These are phyloP conservation scores for Xanthoconium separans DNA, from an alignment of 1,284 basidiomycete genomes.

Conservation along the genomic window DNA sequence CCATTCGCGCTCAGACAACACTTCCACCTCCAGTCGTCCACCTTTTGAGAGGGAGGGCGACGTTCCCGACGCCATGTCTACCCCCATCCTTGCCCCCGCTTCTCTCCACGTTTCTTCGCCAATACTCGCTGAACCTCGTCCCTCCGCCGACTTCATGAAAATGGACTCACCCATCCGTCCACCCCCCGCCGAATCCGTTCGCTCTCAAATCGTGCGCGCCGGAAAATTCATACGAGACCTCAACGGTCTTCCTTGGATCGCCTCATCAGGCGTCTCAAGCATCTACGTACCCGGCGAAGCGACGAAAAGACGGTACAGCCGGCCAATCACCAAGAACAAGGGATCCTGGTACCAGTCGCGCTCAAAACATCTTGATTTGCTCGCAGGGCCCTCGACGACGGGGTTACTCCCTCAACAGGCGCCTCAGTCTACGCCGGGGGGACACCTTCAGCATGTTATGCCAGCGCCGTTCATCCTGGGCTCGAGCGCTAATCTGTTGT, in stretches of 20 bases:
- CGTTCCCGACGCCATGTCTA: slow-evolving; percentile 30
- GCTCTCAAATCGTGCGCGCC: slow-evolving; percentile 29
- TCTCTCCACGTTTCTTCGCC: slow-evolving; percentile 28
- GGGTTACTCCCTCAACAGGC: slow-evolving; percentile 28
- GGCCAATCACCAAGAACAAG: slow-evolving; percentile 26
- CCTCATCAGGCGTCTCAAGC: slow-evolving; percentile 31
- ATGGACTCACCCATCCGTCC: slow-evolving; percentile 36
- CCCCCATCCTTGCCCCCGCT: slow-evolving; percentile 28
- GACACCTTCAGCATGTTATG: slow-evolving; percentile 9
- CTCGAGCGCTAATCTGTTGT: slow-evolving; percentile 31
- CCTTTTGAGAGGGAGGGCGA: slow-evolving; percentile 25
- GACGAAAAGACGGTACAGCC: slow-evolving; percentile 30
- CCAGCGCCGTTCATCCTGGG: slow-evolving; percentile 33
- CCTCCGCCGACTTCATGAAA: slow-evolving; percentile 35
- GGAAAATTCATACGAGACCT: slow-evolving; percentile 29
- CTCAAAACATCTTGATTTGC: slow-evolving; percentile 28
- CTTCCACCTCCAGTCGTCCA: slow-evolving; percentile 25
- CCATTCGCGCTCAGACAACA: slow-evolving; percentile 22
- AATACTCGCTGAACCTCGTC: slow-evolving; percentile 31
- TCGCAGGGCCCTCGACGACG: slow-evolving; percentile 35
- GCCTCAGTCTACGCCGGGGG: background rate
- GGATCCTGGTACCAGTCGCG: slow-evolving; percentile 31
- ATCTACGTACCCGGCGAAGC: slow-evolving; percentile 35
- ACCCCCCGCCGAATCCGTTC: slow-evolving; percentile 32
- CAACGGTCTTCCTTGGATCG: slow-evolving; percentile 34